Conservation (phyloP, 352 stramenopile species). For the Phytophthora hibernalis region DNA sequence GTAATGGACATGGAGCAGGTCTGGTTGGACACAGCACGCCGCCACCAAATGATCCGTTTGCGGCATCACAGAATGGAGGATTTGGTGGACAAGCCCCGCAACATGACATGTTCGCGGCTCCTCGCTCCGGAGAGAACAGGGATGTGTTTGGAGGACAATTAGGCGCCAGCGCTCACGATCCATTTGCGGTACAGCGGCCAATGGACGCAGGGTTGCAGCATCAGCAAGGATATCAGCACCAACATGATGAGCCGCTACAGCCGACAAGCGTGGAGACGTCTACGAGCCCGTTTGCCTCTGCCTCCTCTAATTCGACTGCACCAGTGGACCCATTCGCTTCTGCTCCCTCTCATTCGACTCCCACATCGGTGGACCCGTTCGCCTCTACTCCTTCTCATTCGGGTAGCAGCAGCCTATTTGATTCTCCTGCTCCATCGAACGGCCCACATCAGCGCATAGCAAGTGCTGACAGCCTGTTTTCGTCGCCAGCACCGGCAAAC, state of each 20-base stretch:
- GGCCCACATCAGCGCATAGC: conserved; percentile 16
- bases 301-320: not conserved
- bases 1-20: not conserved
- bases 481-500: conserved; percentile 26
- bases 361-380: conserved; percentile 22
- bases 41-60: conserved; percentile 13
- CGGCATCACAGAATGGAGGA: conserved; percentile 11
- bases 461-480: conserved; percentile 43
- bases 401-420: conserved; percentile 31
- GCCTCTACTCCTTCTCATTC: conserved; percentile 12
- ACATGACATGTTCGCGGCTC: conserved; percentile 14
- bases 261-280: conserved; percentile 3
- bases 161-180: conserved; percentile 15
- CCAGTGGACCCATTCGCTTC: conserved; percentile 27
- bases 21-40: conserved; percentile 1
- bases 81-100: conserved; percentile 8
- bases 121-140: conserved; percentile 19
- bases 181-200: conserved; percentile 19
- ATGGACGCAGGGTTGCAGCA: conserved; percentile 11
- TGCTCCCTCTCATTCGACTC: not conserved
- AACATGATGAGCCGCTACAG: conserved; percentile 15
- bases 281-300: conserved; percentile 6
- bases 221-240: conserved; percentile 1
- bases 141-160: conserved; percentile 17
- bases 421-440: conserved; percentile 19